A percentile compares a stretch with the other conserved stretches of the same genome.
Evolutionary conservation across 1,284 basidiomycete genomes (phyloP).

Genomic region (Microstroma glucosiphilum): DNA sequence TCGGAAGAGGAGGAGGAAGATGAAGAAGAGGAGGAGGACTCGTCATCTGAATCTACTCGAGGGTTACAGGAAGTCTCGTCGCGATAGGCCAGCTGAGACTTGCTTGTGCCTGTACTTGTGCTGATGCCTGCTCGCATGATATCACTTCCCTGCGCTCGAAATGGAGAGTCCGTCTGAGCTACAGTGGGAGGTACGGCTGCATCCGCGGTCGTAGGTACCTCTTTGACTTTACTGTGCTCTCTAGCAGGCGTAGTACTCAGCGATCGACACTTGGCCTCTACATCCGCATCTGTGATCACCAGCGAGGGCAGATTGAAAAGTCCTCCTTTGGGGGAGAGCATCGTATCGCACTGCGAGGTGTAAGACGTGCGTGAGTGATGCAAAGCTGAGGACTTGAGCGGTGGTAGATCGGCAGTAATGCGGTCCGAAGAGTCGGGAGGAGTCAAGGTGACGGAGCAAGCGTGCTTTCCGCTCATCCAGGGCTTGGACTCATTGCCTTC

Average conservation of each 20-base stretch:
- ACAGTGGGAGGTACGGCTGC: not conserved
- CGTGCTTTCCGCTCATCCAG: too few species aligned
- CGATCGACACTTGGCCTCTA: conserved; percentile 1
- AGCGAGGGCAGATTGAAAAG: not conserved
- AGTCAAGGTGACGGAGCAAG: too few species aligned
- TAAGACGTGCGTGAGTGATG: too few species aligned
- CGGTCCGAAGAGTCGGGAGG: too few species aligned
- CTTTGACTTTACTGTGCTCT: not conserved
- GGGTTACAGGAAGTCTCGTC: too few species aligned
- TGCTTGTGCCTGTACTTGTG: not conserved
- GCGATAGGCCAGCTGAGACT: too few species aligned
- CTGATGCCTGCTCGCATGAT: not conserved
- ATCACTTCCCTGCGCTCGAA: not conserved
- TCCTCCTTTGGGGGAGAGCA: too few species aligned
- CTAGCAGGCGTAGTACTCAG: too few species aligned
- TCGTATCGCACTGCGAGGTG: too few species aligned
- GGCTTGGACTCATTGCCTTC: too few species aligned
- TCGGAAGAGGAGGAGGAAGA: not conserved
- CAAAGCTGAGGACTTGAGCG: too few species aligned
- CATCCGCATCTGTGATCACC: not conserved
- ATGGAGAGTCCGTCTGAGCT: not conserved
- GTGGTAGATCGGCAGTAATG: too few species aligned
- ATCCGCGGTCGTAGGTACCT: not conserved
- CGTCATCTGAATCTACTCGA: not conserved
- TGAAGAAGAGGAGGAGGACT: not conserved